phyloP scores from a whole-genome alignment of 2,329 filamentous ascomycete genomes.

The Emergomyces pasteurianus region DNA sequence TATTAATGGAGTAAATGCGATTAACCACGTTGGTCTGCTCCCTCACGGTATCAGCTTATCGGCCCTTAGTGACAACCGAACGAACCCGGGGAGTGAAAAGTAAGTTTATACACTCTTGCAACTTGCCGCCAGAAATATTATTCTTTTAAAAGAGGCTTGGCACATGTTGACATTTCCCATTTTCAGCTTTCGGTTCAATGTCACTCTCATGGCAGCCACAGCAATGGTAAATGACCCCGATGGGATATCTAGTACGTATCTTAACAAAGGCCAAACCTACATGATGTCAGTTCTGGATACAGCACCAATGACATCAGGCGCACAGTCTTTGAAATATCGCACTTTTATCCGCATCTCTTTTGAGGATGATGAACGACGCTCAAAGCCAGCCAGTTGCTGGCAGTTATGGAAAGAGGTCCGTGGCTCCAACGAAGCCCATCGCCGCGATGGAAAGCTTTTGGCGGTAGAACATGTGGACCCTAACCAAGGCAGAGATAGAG shows the following conservation, averaged over 20 bases:
- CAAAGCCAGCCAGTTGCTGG: constrained; percentile 74
- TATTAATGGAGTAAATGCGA: constrained; percentile 25
- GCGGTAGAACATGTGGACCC: constrained; percentile 83
- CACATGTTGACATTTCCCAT: not conserved
- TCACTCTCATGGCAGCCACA: constrained; percentile 82
- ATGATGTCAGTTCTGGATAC: constrained; percentile 76
- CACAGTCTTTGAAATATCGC: constrained; percentile 59
- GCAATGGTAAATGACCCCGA: constrained; percentile 73
- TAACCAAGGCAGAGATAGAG: constrained; percentile 42
- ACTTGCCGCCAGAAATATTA: not conserved
- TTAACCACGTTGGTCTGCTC: not conserved
- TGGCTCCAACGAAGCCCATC: constrained; percentile 90
- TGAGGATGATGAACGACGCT: constrained; percentile 86
- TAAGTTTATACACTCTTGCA: constrained; percentile 22
- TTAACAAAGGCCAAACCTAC: constrained; percentile 96
- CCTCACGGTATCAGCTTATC: constrained; percentile 9
- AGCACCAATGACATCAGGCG: constrained; percentile 45
- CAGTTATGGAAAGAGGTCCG: constrained; percentile 92
- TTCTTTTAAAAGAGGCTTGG: not conserved
- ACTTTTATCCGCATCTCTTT: constrained; percentile 94
- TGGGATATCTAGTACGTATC: constrained; percentile 92
- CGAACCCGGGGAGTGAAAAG: constrained; percentile 38
- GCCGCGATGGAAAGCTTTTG: constrained; percentile 76
- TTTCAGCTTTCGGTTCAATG: constrained; percentile 54
- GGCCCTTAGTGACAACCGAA: constrained; percentile 10